A percentile compares a stretch with the other conserved stretches of the same genome.
These are phyloP conservation scores for Catenaria anguillulae DNA, from an alignment of 371 early-diverging fungal genomes.

Conservation along the genomic window DNA sequence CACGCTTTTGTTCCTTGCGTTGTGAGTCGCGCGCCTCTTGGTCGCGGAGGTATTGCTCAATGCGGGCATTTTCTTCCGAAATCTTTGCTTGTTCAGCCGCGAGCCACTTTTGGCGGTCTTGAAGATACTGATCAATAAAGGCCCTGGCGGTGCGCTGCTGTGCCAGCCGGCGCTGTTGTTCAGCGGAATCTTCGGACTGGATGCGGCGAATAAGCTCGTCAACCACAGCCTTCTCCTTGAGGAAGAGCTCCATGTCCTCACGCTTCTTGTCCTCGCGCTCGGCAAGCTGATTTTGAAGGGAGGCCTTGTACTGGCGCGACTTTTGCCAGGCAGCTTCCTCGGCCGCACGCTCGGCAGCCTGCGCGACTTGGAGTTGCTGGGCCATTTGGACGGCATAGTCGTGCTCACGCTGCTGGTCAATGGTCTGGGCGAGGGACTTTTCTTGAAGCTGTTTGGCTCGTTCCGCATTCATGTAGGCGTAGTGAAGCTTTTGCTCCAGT, in stretches of 20 bases:
- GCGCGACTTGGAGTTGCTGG: background rate
- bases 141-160: slow-evolving; percentile 31
- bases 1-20: slow-evolving; percentile 15
- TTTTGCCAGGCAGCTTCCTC: slow-evolving; percentile 15
- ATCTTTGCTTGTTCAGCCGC: slow-evolving; percentile 18
- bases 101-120: slow-evolving; percentile 26
- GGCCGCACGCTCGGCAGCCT: slow-evolving; percentile 17
- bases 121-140: slow-evolving; percentile 27
- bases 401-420: slow-evolving; percentile 11
- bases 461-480: slow-evolving; percentile 37
- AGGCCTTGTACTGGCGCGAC: slow-evolving; percentile 21
- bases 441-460: slow-evolving; percentile 30
- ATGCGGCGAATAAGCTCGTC: slow-evolving; percentile 29
- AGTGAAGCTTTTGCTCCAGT: slow-evolving; percentile 30
- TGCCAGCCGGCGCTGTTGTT: slow-evolving; percentile 18
- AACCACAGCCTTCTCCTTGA: slow-evolving; percentile 31
- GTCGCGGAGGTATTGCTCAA: slow-evolving; percentile 25
- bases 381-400: background rate
- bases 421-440: slow-evolving; percentile 10
- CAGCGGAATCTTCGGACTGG: slow-evolving; percentile 26
- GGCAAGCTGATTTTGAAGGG: slow-evolving; percentile 25
- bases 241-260: slow-evolving; percentile 28
- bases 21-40: slow-evolving; percentile 23
- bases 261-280: slow-evolving; percentile 21
- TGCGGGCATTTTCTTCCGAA: slow-evolving; percentile 24